Percentiles rank a stretch among this genome's conserved stretches.
phyloP scores from a whole-genome alignment of 2,329 filamentous ascomycete genomes.

The Torrubiella hemipterigena region DNA sequence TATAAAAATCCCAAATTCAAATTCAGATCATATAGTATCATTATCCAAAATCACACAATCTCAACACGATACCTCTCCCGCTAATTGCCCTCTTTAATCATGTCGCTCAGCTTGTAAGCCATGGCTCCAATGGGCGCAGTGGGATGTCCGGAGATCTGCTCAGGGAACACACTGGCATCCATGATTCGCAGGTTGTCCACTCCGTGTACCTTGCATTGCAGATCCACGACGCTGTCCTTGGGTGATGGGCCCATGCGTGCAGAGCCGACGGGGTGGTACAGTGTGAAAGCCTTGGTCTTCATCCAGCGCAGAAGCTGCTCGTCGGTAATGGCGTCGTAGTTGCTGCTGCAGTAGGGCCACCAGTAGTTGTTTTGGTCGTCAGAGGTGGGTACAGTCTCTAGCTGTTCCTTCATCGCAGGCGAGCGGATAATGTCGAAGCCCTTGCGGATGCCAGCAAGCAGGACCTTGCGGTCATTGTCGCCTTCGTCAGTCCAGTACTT shows the following conservation, averaged over 20 bases:
- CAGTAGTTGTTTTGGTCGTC: constrained; percentile 8
- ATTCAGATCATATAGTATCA: too few relatives aligned
- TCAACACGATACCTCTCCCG: too few relatives aligned
- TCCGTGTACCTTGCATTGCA: constrained; percentile 39
- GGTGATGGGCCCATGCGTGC: constrained; percentile 9
- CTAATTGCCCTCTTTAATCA: too few relatives aligned
- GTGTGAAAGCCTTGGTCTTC: constrained; percentile 9
- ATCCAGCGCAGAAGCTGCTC: constrained; percentile 9
- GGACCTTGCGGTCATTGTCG: constrained; percentile 10
- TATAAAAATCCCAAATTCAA: too few relatives aligned
- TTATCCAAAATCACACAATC: too few relatives aligned
- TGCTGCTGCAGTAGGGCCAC: constrained; percentile 11
- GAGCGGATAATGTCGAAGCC: constrained; percentile 8
- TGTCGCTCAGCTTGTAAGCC: constrained; percentile 9
- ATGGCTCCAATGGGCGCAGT: constrained; percentile 11
- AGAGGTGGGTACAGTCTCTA: constrained; percentile 8
- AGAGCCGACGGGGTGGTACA: constrained; percentile 10
- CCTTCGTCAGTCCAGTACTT: constrained; percentile 9
- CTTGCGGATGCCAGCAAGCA: constrained; percentile 8
- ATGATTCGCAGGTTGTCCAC: constrained; percentile 42
- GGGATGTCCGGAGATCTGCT: constrained; percentile 13
- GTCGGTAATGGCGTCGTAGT: constrained; percentile 9
- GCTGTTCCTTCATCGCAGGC: constrained; percentile 6
- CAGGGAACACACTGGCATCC: constrained; percentile 43
- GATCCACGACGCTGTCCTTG: constrained; percentile 25